phyloP scores from a whole-genome alignment of 148 eudicot genomes.

The Fagopyrum homotropicum region DNA sequence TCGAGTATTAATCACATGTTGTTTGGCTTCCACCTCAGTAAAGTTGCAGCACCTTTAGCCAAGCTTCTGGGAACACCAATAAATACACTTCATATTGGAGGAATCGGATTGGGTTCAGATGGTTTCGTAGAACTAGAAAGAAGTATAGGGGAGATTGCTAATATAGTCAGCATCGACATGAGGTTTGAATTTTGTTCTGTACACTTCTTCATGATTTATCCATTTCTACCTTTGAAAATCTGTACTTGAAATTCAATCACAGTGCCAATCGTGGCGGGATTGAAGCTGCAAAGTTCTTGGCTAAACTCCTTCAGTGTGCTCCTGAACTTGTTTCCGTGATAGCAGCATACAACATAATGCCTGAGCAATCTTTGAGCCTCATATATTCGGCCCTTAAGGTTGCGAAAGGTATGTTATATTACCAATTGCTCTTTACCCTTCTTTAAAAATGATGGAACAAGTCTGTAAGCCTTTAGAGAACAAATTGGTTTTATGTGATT shows the following conservation, averaged over 20 bases:
- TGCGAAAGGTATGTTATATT: constrained; percentile 44
- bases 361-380: constrained; percentile 46
- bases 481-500: neutral
- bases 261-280: constrained; percentile 59
- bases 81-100: constrained; percentile 51
- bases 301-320: constrained; percentile 46
- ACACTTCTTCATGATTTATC: neutral
- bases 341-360: constrained; percentile 71
- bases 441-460: neutral
- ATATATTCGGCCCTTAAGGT: constrained; percentile 45
- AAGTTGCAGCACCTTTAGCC: constrained; percentile 62
- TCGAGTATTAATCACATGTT: constrained; percentile 10
- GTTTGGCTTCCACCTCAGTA: constrained; percentile 25
- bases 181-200: constrained; percentile 36
- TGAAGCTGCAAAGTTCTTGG: constrained; percentile 64
- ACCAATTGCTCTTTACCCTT: neutral
- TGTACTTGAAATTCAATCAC: constrained; percentile 31
- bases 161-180: constrained; percentile 60
- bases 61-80: constrained; percentile 56
- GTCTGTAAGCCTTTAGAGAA: neutral
- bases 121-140: constrained; percentile 61
- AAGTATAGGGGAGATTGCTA: constrained; percentile 34
- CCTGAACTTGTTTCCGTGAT: constrained; percentile 47
- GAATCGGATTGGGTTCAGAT: constrained; percentile 60
- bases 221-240: neutral